Conservation (phyloP, 768 basidiomycete genomes). For the Pleurotus tuoliensis region DNA sequence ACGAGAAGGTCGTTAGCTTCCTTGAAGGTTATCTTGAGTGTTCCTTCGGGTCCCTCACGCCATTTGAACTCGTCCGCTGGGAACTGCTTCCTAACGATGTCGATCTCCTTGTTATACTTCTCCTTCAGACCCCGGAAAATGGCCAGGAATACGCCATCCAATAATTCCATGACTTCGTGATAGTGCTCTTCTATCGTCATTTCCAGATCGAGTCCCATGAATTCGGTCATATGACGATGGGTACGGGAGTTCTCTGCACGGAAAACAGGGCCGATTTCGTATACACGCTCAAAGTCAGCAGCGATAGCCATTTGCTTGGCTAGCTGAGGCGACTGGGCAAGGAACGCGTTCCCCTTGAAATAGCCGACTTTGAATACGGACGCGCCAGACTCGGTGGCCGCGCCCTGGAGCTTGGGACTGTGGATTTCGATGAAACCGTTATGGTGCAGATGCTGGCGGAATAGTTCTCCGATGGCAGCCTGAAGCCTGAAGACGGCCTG, state of each 20-base stretch:
- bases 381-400: conserved; percentile 95
- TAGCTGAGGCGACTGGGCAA: conserved; percentile 96
- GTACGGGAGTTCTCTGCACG: conserved; percentile 98
- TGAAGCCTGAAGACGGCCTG: conserved; percentile 94
- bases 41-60: conserved; percentile 87
- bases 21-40: conserved; percentile 78
- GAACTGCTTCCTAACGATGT: conserved; percentile 78
- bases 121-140: conserved; percentile 85
- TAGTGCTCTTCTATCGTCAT: conserved; percentile 99
- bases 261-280: conserved; percentile 96
- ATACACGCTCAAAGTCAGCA: conserved; percentile 96
- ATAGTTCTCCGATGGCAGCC: conserved; percentile 81
- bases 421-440: conserved; percentile 92
- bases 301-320: conserved; percentile 99
- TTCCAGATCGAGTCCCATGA: conserved; percentile 97
- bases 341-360: conserved; percentile 91
- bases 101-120: conserved; percentile 79
- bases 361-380: conserved; percentile 97
- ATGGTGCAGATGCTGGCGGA: conserved; percentile 74
- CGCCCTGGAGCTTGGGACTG: conserved; percentile 94
- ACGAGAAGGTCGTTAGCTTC: conserved; percentile 86
- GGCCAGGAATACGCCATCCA: conserved; percentile 81
- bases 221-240: conserved; percentile 97
- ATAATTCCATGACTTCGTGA: conserved; percentile 91
- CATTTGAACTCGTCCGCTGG: conserved; percentile 96